Conservation (phyloP, 129 eudicot species). For the Flaveria linearis region DNA sequence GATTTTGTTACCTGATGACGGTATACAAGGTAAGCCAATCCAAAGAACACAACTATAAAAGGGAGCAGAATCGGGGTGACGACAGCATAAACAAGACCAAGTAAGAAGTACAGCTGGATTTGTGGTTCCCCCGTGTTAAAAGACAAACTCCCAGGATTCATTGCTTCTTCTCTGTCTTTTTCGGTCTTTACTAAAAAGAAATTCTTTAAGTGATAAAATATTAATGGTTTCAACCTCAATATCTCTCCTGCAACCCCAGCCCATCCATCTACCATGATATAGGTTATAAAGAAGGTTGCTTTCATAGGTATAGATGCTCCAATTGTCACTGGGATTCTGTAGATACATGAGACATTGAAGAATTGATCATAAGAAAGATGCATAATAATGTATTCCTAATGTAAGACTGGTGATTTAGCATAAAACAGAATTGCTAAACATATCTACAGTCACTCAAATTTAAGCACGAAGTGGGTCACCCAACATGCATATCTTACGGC, state of each 20-base stretch:
- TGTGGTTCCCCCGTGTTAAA: conserved; percentile 84
- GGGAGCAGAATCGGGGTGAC: conserved; percentile 84
- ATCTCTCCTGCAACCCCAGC: conserved; percentile 89
- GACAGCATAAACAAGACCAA: conserved; percentile 82
- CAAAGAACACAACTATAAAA: conserved; percentile 78
- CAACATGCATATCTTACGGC: background rate
- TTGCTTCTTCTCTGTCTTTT: conserved; percentile 75
- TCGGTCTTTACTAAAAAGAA: conserved; percentile 80
- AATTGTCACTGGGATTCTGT: conserved; percentile 67
- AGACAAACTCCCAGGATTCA: conserved; percentile 84
- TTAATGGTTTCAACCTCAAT: conserved; percentile 65
- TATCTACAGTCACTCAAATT: background rate
- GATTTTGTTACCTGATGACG: conserved; percentile 76
- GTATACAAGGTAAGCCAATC: conserved; percentile 64
- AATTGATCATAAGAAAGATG: background rate
- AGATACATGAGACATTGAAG: background rate
- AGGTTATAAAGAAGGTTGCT: conserved; percentile 72
- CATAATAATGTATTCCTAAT: background rate
- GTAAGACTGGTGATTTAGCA: conserved; percentile 5
- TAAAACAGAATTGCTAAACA: background rate
- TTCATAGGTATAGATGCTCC: conserved; percentile 86
- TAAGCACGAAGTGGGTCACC: background rate
- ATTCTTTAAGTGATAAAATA: conserved; percentile 68
- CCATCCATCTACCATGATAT: conserved; percentile 94
- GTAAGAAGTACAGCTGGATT: conserved; percentile 80